Evolutionary conservation across 2,329 filamentous ascomycete species (phyloP).

Genomic region (Phoma sp.): DNA sequence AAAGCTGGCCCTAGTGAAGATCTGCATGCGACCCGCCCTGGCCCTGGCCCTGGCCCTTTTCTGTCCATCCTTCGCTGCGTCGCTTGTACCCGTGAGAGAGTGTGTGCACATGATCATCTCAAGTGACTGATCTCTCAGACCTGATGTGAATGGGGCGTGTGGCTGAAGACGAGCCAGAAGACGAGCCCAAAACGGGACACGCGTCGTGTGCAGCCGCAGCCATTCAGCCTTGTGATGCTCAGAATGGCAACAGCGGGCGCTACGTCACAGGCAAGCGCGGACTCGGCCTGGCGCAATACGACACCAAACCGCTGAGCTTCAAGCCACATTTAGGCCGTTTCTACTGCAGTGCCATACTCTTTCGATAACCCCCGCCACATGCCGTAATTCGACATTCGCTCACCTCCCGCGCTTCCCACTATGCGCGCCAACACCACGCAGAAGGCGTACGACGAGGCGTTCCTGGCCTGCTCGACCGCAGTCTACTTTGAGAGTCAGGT

Average conservation of each 20-base stretch:
- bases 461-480: conserved; percentile 91
- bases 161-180: background rate
- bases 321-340: conserved; percentile 14
- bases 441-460: conserved; percentile 97
- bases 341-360: conserved; percentile 15
- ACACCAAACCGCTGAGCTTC: conserved; percentile 23
- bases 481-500: conserved; percentile 96
- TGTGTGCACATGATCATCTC: background rate
- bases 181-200: conserved; percentile 13
- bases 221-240: conserved; percentile 22
- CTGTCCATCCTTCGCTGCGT: conserved; percentile 17
- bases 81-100: conserved; percentile 2
- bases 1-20: conserved; percentile 28
- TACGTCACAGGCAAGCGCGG: conserved; percentile 42
- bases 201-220: conserved; percentile 24
- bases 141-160: conserved; percentile 4
- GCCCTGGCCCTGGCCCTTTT: background rate
- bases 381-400: conserved; percentile 11
- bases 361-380: conserved; percentile 52
- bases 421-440: conserved; percentile 75
- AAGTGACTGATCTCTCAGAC: background rate
- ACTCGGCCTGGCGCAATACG: conserved; percentile 29
- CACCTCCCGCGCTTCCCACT: conserved; percentile 14
- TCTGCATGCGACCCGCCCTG: conserved; percentile 29
- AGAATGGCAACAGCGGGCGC: conserved; percentile 24